Evolutionary conservation across 176 grass and related monocot genomes (phyloP).

Genomic region (Raddia guianensis): DNA sequence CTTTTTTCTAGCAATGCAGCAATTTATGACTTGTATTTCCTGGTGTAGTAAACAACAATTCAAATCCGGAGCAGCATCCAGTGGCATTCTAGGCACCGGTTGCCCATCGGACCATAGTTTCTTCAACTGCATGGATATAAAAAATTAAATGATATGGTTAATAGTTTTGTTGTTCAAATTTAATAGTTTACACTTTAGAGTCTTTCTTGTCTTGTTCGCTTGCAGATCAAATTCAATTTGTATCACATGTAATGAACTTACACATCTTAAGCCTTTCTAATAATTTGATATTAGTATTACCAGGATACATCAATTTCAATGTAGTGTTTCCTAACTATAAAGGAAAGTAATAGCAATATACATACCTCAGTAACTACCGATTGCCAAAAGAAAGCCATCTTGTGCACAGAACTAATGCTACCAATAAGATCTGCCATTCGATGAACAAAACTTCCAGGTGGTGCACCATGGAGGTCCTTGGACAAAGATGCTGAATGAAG

Average conservation of each 20-base stretch:
- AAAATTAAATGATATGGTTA: constrained; percentile 34
- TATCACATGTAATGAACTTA: constrained; percentile 20
- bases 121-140: constrained; percentile 71
- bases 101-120: constrained; percentile 84
- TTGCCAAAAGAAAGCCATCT: constrained; percentile 87
- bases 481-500: constrained; percentile 45
- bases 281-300: constrained; percentile 16
- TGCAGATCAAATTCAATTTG: constrained; percentile 24
- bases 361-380: constrained; percentile 68
- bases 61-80: constrained; percentile 76
- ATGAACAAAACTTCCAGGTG: constrained; percentile 86
- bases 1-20: constrained; percentile 91
- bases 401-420: constrained; percentile 75
- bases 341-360: constrained; percentile 22
- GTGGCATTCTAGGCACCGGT: constrained; percentile 78
- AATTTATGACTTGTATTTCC: constrained; percentile 98
- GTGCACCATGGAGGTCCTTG: constrained; percentile 81
- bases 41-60: constrained; percentile 95
- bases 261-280: constrained; percentile 10
- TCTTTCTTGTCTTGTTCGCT: constrained; percentile 24
- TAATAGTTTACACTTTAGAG: not conserved
- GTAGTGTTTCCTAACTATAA: constrained; percentile 10
- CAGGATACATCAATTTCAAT: not conserved
- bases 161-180: not conserved
- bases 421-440: constrained; percentile 70